Percentiles rank a stretch among this genome's conserved stretches.
Evolutionary conservation across 345 rosid genomes (phyloP).

Genomic region (Anacardium occidentale): DNA sequence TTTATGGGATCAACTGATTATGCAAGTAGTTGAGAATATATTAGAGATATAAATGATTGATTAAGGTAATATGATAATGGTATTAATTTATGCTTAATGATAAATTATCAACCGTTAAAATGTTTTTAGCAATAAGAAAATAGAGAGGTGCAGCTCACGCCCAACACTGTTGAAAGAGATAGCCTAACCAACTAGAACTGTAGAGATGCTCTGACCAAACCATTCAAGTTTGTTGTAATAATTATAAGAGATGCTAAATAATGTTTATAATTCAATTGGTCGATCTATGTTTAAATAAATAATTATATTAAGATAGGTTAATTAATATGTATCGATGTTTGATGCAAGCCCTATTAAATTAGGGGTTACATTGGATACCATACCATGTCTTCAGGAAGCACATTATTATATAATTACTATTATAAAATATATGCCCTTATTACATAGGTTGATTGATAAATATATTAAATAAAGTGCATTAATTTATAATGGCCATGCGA

Average conservation of each 20-base stretch:
- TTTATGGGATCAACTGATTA: no score
- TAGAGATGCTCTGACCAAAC: conserved; percentile 18
- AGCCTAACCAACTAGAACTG: conserved; percentile 24
- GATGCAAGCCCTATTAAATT: background rate
- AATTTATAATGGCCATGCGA: no score
- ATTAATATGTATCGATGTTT: background rate
- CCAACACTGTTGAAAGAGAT: conserved; percentile 20
- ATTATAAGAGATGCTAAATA: background rate
- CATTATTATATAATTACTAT: background rate
- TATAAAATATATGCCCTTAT: background rate
- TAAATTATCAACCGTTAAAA: background rate
- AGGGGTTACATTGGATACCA: conserved; percentile 20
- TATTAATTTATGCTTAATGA: background rate
- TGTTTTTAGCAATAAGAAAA: background rate
- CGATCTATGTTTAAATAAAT: background rate
- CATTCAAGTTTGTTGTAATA: background rate
- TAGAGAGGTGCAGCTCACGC: background rate
- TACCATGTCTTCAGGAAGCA: conserved; percentile 16
- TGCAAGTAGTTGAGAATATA: background rate
- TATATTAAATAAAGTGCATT: no score
- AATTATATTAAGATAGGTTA: background rate
- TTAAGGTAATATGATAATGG: background rate
- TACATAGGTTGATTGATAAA: background rate
- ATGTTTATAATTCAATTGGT: conserved; percentile 1
- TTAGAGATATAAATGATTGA: background rate